phyloP scores from a whole-genome alignment of 768 basidiomycete genomes.

The Phanerochaete carnosa region DNA sequence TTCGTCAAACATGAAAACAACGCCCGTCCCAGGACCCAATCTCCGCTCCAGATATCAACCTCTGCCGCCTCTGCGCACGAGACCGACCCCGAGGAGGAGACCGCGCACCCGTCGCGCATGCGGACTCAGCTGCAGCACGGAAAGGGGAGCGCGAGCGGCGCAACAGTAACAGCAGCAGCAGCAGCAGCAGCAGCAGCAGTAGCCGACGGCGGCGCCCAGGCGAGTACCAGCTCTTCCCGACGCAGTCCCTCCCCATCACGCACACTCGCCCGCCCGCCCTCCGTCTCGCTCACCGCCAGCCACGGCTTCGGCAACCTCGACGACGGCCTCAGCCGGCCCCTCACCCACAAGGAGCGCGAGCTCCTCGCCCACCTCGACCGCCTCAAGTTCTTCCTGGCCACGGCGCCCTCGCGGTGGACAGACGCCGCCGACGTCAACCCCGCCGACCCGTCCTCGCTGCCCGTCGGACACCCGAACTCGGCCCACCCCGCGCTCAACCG shows the following conservation, averaged over 20 bases:
- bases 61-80: slow-evolving; percentile 17
- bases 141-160: neutral
- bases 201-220: neutral
- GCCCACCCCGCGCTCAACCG: slow-evolving; percentile 79
- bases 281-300: slow-evolving; percentile 11
- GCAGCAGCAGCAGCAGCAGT: neutral
- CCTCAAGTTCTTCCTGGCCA: slow-evolving; percentile 87
- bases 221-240: neutral
- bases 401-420: slow-evolving; percentile 77
- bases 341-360: slow-evolving; percentile 64
- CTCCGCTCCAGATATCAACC: slow-evolving; percentile 26
- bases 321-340: slow-evolving; percentile 45
- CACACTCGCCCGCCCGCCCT: slow-evolving; percentile 6
- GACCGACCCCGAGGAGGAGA: slow-evolving; percentile 28
- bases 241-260: neutral
- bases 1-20: neutral
- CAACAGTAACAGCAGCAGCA: no score
- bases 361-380: slow-evolving; percentile 72
- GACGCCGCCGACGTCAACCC: slow-evolving; percentile 15
- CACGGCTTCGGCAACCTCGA: slow-evolving; percentile 14
- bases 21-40: slow-evolving; percentile 4
- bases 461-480: slow-evolving; percentile 41
- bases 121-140: slow-evolving; percentile 11
- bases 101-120: slow-evolving; percentile 26
- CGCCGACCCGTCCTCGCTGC: slow-evolving; percentile 15